Conservation (phyloP, 306 rosid species). For the Geum urbanum region DNA sequence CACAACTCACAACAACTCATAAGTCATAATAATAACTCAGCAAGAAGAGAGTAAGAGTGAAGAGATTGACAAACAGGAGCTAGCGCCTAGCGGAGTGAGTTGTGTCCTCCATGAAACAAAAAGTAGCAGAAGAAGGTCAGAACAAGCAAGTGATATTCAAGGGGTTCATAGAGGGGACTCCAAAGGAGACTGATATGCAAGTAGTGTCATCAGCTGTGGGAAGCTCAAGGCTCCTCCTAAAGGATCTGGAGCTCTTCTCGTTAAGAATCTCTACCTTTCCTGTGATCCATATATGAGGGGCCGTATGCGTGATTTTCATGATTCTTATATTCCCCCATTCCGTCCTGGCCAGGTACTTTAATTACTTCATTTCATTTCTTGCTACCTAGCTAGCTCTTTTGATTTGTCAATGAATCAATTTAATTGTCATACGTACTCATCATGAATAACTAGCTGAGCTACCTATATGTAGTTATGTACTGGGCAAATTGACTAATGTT, state of each 20-base stretch:
- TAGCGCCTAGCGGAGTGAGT: no score
- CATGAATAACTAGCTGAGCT: no score
- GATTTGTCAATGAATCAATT: no score
- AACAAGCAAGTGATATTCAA: constrained; percentile 50
- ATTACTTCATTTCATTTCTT: neutral
- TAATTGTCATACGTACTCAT: neutral
- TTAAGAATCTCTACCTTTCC: constrained; percentile 51
- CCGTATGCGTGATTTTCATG: constrained; percentile 48
- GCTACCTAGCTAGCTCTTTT: neutral
- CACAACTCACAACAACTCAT: neutral
- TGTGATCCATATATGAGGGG: constrained; percentile 57
- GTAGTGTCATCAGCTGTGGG: constrained; percentile 18
- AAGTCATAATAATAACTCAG: no score
- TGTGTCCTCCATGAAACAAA: no score
- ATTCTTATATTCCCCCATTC: constrained; percentile 39
- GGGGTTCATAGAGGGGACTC: constrained; percentile 33
- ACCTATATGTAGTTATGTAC: no score
- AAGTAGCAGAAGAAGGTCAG: constrained; percentile 19
- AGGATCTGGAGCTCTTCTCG: constrained; percentile 35
- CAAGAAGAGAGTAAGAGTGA: no score
- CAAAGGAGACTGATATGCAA: constrained; percentile 43
- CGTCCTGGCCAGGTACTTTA: constrained; percentile 41
- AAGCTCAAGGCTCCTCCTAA: constrained; percentile 35
- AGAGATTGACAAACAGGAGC: no score
- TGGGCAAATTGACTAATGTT: neutral